These are phyloP conservation scores for Kwoniella dejecticola DNA, from an alignment of 768 basidiomycete species.

Conservation along the genomic window DNA sequence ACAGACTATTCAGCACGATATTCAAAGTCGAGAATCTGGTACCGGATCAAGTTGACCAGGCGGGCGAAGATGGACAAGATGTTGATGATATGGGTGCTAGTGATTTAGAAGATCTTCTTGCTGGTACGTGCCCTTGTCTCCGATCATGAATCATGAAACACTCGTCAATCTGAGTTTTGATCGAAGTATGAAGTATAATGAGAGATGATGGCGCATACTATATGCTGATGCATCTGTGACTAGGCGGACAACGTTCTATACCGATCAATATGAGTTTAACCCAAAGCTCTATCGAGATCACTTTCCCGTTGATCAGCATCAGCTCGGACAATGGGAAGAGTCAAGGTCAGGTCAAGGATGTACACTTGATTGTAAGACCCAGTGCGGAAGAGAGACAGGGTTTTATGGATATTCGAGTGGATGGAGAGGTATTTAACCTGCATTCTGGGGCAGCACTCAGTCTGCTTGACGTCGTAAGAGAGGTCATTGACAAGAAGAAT, in stretches of 20 bases:
- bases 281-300: background rate
- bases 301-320: background rate
- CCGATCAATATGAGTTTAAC: too few species aligned
- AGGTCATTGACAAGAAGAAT: too few species aligned
- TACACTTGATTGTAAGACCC: background rate
- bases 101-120: constrained; percentile 18
- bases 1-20: constrained; percentile 27
- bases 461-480: too few species aligned
- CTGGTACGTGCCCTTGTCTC: constrained; percentile 10
- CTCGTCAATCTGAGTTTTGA: background rate
- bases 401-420: too few species aligned
- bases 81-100: constrained; percentile 7
- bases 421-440: too few species aligned
- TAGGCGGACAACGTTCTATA: too few species aligned
- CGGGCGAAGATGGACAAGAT: constrained; percentile 2
- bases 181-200: too few species aligned
- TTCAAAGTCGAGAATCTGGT: constrained; percentile 3
- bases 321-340: background rate
- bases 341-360: background rate
- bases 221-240: background rate
- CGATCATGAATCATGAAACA: background rate
- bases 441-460: too few species aligned
- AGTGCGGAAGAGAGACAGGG: too few species aligned
- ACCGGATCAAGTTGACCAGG: background rate
- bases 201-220: too few species aligned